Percentiles rank a stretch among this genome's conserved stretches.
Evolutionary conservation across 2,329 filamentous ascomycete species (phyloP).

Genomic region (Ophiostoma quercus): DNA sequence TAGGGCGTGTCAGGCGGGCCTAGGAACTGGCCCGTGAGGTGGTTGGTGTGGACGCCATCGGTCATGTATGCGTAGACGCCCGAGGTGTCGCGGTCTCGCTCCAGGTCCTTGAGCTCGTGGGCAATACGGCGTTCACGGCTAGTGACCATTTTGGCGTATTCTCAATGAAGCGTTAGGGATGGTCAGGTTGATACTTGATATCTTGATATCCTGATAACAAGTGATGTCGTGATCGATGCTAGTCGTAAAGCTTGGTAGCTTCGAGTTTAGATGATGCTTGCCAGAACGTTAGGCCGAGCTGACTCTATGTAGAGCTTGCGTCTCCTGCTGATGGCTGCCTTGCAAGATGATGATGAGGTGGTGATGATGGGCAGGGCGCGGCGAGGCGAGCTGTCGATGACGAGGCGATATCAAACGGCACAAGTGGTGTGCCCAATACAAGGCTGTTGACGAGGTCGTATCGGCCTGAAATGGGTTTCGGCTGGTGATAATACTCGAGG

Average conservation of each 20-base stretch:
- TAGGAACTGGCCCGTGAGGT: conserved; percentile 75
- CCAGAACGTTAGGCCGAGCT: too few relatives aligned
- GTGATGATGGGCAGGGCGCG: too few relatives aligned
- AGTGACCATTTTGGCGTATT: conserved; percentile 41
- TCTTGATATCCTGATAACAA: not conserved
- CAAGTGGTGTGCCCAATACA: not conserved
- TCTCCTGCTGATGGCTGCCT: too few relatives aligned
- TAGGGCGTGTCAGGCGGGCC: conserved; percentile 93
- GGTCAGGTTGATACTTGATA: not conserved
- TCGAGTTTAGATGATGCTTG: too few relatives aligned
- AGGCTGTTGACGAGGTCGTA: not conserved
- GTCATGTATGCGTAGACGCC: conserved; percentile 66
- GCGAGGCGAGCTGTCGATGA: not conserved
- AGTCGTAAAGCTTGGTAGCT: not conserved
- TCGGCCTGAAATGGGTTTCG: not conserved
- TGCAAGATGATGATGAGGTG: too few relatives aligned
- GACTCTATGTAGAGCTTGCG: too few relatives aligned
- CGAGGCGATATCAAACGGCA: not conserved
- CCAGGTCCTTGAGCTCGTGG: conserved; percentile 73
- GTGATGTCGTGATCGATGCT: not conserved
- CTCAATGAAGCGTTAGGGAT: not conserved
- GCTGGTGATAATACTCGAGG: not conserved
- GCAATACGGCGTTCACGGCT: conserved; percentile 57
- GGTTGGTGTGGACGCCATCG: conserved; percentile 59
- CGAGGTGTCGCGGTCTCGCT: conserved; percentile 64